These are phyloP conservation scores for Dryas drummondii DNA, from an alignment of 306 rosid species.

Conservation along the genomic window DNA sequence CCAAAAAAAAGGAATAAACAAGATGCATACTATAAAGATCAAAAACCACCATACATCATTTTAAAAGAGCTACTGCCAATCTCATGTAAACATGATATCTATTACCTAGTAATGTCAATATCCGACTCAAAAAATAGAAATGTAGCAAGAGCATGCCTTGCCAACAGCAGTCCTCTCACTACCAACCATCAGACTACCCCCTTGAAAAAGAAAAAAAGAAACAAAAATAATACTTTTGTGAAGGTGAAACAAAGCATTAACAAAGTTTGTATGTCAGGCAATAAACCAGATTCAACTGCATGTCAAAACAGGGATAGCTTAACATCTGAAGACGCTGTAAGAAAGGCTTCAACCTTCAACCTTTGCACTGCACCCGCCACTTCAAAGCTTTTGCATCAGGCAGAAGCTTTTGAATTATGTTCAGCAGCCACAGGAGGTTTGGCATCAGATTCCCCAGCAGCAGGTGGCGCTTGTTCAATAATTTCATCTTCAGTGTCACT, in stretches of 20 bases:
- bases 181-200: background rate
- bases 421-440: background rate
- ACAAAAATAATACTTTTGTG: background rate
- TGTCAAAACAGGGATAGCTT: background rate
- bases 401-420: background rate
- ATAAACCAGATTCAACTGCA: background rate
- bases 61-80: no score
- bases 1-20: no score
- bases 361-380: background rate
- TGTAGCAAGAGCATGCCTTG: background rate
- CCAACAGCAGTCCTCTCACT: constrained; percentile 1
- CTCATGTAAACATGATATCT: background rate
- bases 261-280: background rate
- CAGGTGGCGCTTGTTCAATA: constrained; percentile 1
- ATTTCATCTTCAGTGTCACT: constrained; percentile 30
- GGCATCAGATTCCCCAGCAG: constrained; percentile 10
- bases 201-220: background rate
- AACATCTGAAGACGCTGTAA: background rate
- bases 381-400: constrained; percentile 11
- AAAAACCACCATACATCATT: constrained; percentile 4
- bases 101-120: background rate
- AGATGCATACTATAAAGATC: background rate
- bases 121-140: background rate
- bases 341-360: background rate
- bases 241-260: background rate